These are phyloP conservation scores for Helicostylum pulchrum DNA, from an alignment of 192 early-diverging fungal species.

Conservation along the genomic window DNA sequence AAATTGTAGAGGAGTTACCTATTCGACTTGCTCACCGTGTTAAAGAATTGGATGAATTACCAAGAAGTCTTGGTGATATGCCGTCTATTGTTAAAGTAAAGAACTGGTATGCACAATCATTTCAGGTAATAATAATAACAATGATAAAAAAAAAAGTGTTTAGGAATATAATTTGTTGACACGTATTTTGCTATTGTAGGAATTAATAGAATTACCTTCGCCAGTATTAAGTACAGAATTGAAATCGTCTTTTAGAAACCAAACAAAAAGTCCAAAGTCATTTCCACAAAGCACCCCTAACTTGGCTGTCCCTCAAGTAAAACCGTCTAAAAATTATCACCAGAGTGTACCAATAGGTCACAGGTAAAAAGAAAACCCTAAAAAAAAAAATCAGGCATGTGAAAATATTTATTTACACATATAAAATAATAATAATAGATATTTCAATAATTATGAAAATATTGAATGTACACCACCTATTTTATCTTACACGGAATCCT, in stretches of 20 bases:
- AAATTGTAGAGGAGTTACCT: slow-evolving; percentile 75
- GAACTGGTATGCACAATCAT: slow-evolving; percentile 93
- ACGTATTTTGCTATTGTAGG: slow-evolving; percentile 14
- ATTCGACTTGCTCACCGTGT: slow-evolving; percentile 91
- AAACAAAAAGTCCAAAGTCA: background rate
- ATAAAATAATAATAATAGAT: slow-evolving; percentile 1
- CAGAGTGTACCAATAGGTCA: slow-evolving; percentile 41
- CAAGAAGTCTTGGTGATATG: slow-evolving; percentile 85
- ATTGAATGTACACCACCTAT: slow-evolving; percentile 64
- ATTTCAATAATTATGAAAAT: slow-evolving; percentile 52
- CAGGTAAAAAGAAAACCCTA: slow-evolving; percentile 34
- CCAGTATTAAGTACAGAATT: slow-evolving; percentile 19
- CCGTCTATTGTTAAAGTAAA: slow-evolving; percentile 84
- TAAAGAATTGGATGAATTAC: slow-evolving; percentile 90
- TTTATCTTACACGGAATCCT: slow-evolving; percentile 72
- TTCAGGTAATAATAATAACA: slow-evolving; percentile 66
- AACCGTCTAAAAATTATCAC: background rate
- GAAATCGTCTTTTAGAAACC: slow-evolving; percentile 8
- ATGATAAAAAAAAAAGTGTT: no score
- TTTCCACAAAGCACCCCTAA: slow-evolving; percentile 46
- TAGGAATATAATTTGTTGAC: background rate
- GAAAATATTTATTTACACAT: background rate
- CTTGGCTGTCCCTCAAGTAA: slow-evolving; percentile 29
- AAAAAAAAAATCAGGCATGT: background rate
- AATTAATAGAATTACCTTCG: slow-evolving; percentile 32